phyloP scores from a whole-genome alignment of 1,284 basidiomycete species.

The Cryptococcus sp. region DNA sequence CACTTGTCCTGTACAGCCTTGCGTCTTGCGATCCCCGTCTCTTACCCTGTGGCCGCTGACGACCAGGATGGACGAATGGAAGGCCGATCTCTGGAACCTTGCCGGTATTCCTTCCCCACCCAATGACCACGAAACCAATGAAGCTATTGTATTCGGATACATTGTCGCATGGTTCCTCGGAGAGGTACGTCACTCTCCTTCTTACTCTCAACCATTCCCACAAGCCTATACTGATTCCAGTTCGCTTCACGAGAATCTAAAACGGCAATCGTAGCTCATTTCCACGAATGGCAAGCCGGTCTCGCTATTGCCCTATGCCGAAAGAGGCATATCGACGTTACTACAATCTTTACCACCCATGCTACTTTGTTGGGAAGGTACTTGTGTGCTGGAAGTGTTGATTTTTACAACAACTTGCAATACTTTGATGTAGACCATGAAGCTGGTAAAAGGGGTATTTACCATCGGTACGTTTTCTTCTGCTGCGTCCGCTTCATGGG shows the following conservation, averaged over 20 bases:
- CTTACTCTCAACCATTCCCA: not conserved
- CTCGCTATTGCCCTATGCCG: conserved; percentile 93
- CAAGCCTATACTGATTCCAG: conserved; percentile 45
- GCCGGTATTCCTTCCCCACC: conserved; percentile 95
- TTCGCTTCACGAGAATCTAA: conserved; percentile 73
- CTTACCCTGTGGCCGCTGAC: not conserved
- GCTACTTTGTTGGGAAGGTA: conserved; percentile 98
- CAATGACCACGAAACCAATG: conserved; percentile 96
- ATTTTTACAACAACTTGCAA: conserved; percentile 99
- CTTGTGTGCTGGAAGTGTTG: conserved; percentile 93
- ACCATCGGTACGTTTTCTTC: conserved; percentile 51
- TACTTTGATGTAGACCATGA: conserved; percentile 99
- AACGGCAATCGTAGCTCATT: conserved; percentile 89
- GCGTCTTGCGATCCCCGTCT: not conserved
- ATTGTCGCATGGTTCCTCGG: conserved; percentile 99
- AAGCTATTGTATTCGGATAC: conserved; percentile 98
- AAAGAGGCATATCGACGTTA: conserved; percentile 95
- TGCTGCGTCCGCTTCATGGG: not conserved
- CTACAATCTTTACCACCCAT: conserved; percentile 96
- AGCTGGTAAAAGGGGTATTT: conserved; percentile 95
- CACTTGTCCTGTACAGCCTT: too few relatives aligned
- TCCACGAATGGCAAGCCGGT: conserved; percentile 99
- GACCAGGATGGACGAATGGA: conserved; percentile 89
- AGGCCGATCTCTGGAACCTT: conserved; percentile 94
- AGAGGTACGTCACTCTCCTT: conserved; percentile 60